These are phyloP conservation scores for Albifimbria verrucaria DNA, from an alignment of 2,329 filamentous ascomycete species.

Conservation along the genomic window DNA sequence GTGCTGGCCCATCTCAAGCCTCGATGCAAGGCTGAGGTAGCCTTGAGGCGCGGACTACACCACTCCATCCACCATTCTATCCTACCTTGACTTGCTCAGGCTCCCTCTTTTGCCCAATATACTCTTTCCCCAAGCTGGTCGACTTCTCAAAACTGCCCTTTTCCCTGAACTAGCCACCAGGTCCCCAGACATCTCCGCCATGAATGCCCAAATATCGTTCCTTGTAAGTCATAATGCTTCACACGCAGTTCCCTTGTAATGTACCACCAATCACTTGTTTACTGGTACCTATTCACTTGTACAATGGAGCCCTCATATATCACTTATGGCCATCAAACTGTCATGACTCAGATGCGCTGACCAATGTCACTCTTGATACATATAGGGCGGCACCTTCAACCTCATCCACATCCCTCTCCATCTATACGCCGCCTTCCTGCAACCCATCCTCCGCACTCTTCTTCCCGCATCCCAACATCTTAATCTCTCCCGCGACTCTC, in stretches of 20 bases:
- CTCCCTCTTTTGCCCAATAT: too few species aligned
- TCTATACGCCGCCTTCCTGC: conserved; percentile 74
- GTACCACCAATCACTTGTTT: not conserved
- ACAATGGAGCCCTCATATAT: not conserved
- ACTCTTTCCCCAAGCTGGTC: too few species aligned
- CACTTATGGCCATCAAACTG: not conserved
- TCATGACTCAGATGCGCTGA: too few species aligned
- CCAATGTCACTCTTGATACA: too few species aligned
- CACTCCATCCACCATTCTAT: not conserved
- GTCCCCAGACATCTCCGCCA: conserved; percentile 25
- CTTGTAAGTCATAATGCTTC: conserved; percentile 43
- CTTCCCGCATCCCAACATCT: conserved; percentile 58
- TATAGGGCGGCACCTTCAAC: conserved; percentile 79
- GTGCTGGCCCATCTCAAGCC: not conserved
- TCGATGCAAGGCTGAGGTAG: not conserved
- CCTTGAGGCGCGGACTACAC: not conserved
- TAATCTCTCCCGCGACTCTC: conserved; percentile 30
- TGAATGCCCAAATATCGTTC: conserved; percentile 57
- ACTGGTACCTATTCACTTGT: not conserved
- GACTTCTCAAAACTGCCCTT: too few species aligned
- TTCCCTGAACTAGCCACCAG: too few species aligned
- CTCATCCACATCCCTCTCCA: conserved; percentile 86
- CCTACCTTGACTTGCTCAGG: too few species aligned
- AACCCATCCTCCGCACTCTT: conserved; percentile 82
- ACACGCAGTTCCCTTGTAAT: not conserved